These are phyloP conservation scores for Metschnikowia lachancei DNA, from an alignment of 805 yeast genomes.

Conservation along the genomic window DNA sequence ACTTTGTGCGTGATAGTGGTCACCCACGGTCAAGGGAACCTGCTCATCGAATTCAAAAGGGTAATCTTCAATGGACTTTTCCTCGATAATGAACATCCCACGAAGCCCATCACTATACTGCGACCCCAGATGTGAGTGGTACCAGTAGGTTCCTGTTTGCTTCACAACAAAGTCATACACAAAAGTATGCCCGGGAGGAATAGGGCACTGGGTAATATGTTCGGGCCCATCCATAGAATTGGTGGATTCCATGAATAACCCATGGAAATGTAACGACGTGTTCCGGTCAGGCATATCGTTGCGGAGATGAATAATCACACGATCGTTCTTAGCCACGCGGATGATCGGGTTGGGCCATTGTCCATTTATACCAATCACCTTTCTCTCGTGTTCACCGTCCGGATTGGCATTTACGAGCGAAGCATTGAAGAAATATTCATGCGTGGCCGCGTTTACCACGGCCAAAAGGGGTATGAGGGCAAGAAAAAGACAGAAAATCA, in stretches of 20 bases:
- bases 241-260: slow-evolving; percentile 39
- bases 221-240: slow-evolving; percentile 47
- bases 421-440: slow-evolving; percentile 36
- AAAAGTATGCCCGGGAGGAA: slow-evolving; percentile 39
- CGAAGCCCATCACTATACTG: slow-evolving; percentile 80
- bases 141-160: slow-evolving; percentile 49
- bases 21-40: slow-evolving; percentile 53
- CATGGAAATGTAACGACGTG: slow-evolving; percentile 46
- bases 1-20: slow-evolving; percentile 60
- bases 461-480: slow-evolving; percentile 5
- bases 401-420: slow-evolving; percentile 49
- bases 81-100: slow-evolving; percentile 66
- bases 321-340: slow-evolving; percentile 38
- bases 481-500: slow-evolving; percentile 2
- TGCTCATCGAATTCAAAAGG: slow-evolving; percentile 68
- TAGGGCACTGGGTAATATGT: slow-evolving; percentile 47
- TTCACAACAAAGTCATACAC: slow-evolving; percentile 34
- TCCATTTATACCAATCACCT: slow-evolving; percentile 57
- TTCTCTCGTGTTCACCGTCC: slow-evolving; percentile 51
- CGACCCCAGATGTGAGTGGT: slow-evolving; percentile 74
- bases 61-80: slow-evolving; percentile 32
- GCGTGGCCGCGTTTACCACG: slow-evolving; percentile 25
- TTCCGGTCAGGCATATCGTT: slow-evolving; percentile 35
- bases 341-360: slow-evolving; percentile 46
- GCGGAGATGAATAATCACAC: slow-evolving; percentile 36